These are phyloP conservation scores for Linnemannia exigua DNA, from an alignment of 192 early-diverging fungal genomes.

Conservation along the genomic window DNA sequence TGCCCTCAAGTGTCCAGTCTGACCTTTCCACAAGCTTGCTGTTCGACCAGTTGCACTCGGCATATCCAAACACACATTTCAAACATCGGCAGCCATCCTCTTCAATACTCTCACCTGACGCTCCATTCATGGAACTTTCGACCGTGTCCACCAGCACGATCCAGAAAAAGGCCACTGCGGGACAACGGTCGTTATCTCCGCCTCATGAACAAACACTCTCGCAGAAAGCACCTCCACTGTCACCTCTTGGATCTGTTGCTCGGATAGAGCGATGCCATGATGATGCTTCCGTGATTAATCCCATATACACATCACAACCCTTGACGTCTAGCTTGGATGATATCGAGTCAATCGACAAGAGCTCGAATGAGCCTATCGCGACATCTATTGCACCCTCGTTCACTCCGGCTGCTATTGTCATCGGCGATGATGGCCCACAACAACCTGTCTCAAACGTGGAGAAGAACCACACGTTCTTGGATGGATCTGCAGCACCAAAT, in stretches of 20 bases:
- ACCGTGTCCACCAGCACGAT: neutral
- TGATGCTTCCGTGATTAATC: neutral
- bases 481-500: neutral
- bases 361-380: neutral
- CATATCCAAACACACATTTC: neutral
- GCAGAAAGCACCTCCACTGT: neutral
- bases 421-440: neutral
- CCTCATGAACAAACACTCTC: neutral
- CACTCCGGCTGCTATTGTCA: neutral
- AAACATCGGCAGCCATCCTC: neutral
- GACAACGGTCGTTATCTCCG: neutral
- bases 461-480: neutral
- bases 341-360: neutral
- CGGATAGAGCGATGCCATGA: neutral
- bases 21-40: neutral
- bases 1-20: constrained; percentile 11
- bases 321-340: neutral
- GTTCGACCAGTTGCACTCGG: neutral
- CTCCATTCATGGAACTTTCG: neutral
- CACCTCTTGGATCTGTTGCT: neutral
- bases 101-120: neutral
- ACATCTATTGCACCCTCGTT: neutral
- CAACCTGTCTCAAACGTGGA: neutral
- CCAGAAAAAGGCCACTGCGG: neutral
- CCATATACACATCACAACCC: neutral